Base-by-base conservation (phyloP, 2,329 filamentous ascomycete species). In the Hypoxylon sp. region DNA sequence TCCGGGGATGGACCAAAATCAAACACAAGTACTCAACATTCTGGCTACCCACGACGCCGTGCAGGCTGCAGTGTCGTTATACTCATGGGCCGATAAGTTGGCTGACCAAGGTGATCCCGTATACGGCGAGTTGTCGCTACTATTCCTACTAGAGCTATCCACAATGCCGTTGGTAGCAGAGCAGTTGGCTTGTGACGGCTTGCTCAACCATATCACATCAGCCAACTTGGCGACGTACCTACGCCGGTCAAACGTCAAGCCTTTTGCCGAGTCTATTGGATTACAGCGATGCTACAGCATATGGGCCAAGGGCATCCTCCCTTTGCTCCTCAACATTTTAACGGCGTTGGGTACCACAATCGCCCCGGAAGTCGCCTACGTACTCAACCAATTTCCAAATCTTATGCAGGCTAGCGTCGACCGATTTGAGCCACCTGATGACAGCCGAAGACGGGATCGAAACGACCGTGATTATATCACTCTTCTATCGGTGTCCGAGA, bases 61-160 rank as follows among this genome's bases (percentile, higher is more conserved):
- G 50, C 92, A 95, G 75, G 92, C 94, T 68, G 95, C 94, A 0
- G 90, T 91, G 5, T 94, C 92, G 35, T 86, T 99, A 4, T 98
- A 95, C 81, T 97, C 94, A 0, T 99, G 96, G 96, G 89, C 95
- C 3, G 94, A 98, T 79, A 90, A 91, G 72, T 86, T 98, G 25
- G 88, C 91, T 0, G 86, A 91, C 37, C 88, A 91, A 63, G 89
- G 90, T 30, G 95, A 98, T 77, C 95, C 96, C 0, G 85, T 98
- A 31, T 98, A 98, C 79, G 96, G 95, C 71, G 95, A 98, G 77
- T 88, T 98, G n/a, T 93, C 92, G 75, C 87, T 97, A 44, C 86
- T 95, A 27, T 97, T 98, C 80, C 86, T 99, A 13, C 89, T 97
- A 22, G 93, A 97, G 73, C 86, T 99, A 11, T 97, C 95, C 1